These are phyloP conservation scores for Ceratorhiza oryzae-sativae DNA, from an alignment of 1,284 basidiomycete genomes.

Conservation along the genomic window DNA sequence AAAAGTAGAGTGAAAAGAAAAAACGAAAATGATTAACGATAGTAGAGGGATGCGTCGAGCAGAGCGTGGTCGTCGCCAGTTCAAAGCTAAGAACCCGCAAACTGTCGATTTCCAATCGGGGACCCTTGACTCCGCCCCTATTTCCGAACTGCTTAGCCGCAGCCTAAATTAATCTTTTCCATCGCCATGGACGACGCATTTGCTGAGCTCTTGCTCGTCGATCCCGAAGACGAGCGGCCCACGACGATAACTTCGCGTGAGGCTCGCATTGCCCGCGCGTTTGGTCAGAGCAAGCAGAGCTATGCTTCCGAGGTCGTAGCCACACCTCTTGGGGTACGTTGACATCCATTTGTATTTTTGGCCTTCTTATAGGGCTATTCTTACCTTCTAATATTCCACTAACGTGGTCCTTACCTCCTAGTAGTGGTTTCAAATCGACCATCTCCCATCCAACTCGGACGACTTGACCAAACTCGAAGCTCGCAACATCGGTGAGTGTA, in stretches of 20 bases:
- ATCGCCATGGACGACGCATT: conserved; percentile 36
- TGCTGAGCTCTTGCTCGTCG: conserved; percentile 20
- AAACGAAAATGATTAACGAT: conserved; percentile 24
- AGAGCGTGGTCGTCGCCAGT: conserved; percentile 18
- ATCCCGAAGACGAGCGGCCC: conserved; percentile 33
- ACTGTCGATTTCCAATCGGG: background rate
- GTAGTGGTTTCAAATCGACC: conserved; percentile 26
- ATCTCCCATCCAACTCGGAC: background rate
- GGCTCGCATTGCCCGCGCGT: conserved; percentile 43
- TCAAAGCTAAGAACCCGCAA: conserved; percentile 15
- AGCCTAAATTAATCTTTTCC: conserved; percentile 14
- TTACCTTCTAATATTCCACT: background rate
- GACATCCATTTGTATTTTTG: conserved; percentile 10
- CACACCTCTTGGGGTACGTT: conserved; percentile 41
- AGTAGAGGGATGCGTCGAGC: background rate
- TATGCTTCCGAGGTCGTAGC: conserved; percentile 42
- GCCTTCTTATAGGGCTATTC: conserved; percentile 7
- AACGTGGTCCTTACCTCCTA: conserved; percentile 1
- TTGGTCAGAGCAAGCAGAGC: conserved; percentile 42
- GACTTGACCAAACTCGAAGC: conserved; percentile 26
- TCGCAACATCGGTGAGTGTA: conserved; percentile 18
- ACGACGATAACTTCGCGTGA: conserved; percentile 35
- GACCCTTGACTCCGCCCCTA: conserved; percentile 7
- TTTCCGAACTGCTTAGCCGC: background rate
- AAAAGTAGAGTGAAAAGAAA: background rate